Base-by-base conservation (phyloP, 768 basidiomycete genomes). In the Auricularia auricula-judae region DNA sequence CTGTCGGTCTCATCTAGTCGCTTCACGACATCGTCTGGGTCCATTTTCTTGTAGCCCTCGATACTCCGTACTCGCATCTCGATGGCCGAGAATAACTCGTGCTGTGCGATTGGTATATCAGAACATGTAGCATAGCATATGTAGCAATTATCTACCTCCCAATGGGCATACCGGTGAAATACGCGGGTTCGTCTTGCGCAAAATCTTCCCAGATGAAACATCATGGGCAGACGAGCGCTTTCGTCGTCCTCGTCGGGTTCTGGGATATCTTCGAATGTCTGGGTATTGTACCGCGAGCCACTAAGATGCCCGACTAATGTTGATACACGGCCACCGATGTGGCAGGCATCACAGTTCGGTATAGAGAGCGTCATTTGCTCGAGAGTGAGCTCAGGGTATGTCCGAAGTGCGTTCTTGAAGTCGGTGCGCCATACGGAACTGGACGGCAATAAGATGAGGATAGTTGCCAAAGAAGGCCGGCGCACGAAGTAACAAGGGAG, bases 291-390 rank as follows among this genome's bases (percentile, higher is more conserved):
- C n/a, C 84, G 80, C 10, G 74, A 69, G 4, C 93, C 93, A 62
- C 79, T 79, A 44, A 94, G 70, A 59, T 81, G 77, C 0, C 87
- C 89, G 11, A 80, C 66, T 7, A 85, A 68, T 7, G 84, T 89
- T 29, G 90, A 89, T 69, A 84, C 72, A 65, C 89, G 81, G 21
- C 85, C 82, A 47, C 86, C 84, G 36, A 93, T 79, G 73, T 87
- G 83, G 72, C 93, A 96, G 23, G 91, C 93, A 73, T 94, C 89
- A 71, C 93, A 97, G 18, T 76, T 76, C 1, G 85, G 84, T 23
- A 84, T 74, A 14, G 84, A 74, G 68, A 84, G 85, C 16, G 83
- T 77, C 63, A 93, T 72, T 33, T 69, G 69, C 33, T 77, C 68
- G 44, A 89, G 71, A 18, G 81, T 76, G 63, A 93, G 83, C 1